Percentiles rank a stretch among this genome's conserved stretches.
phyloP scores from a whole-genome alignment of 2,329 filamentous ascomycete species.

The Sordariomycetes sp. region DNA sequence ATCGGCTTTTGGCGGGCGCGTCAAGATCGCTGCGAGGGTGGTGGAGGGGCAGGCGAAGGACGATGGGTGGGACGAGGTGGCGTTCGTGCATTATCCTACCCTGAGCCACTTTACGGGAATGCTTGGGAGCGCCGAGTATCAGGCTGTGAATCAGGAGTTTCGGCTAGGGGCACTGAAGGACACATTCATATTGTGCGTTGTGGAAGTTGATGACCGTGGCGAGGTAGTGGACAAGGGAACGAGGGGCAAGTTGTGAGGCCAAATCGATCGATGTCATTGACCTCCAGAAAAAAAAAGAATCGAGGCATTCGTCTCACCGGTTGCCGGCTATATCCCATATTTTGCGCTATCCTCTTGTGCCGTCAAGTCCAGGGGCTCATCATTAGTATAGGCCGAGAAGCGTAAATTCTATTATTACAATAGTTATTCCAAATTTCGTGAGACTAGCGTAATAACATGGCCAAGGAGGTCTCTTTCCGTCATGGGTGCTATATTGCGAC shows the following conservation, averaged over 20 bases:
- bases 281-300: no score
- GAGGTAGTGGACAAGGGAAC: not conserved
- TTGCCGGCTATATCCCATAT: no score
- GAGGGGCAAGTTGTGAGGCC: not conserved
- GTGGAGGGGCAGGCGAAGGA: constrained; percentile 14
- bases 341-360: no score
- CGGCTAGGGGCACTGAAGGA: not conserved
- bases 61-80: constrained; percentile 47
- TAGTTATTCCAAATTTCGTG: no score
- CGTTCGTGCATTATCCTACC: constrained; percentile 50
- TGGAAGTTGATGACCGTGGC: constrained; percentile 1
- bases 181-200: constrained; percentile 1
- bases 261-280: no score
- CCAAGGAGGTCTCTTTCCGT: no score
- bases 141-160: not conserved
- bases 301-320: no score
- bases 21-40: constrained; percentile 49
- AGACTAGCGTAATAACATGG: no score
- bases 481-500: no score
- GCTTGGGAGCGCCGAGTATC: constrained; percentile 4
- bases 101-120: constrained; percentile 47
- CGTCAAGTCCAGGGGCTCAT: no score
- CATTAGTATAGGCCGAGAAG: no score
- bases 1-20: constrained; percentile 36
- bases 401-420: no score